Conservation (phyloP, 768 basidiomycete species). For the Collybia sordida region DNA sequence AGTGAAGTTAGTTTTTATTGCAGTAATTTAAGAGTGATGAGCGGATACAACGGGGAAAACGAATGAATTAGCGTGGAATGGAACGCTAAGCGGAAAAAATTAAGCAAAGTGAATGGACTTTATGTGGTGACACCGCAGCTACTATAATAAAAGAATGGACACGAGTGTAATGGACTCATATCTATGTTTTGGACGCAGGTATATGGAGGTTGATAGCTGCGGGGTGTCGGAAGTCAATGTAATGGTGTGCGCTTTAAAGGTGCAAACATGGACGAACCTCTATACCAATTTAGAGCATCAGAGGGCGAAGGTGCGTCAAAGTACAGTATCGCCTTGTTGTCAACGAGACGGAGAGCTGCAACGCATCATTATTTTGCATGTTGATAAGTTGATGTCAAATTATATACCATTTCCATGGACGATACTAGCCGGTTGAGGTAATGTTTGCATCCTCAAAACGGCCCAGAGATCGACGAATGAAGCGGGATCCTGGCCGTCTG, state of each 20-base stretch:
- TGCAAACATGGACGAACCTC: conserved; percentile 50
- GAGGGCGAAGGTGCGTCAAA: conserved; percentile 84
- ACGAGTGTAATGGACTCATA: background rate
- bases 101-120: background rate
- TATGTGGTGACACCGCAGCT: background rate
- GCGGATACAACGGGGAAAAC: conserved; percentile 1
- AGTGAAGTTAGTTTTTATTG: background rate
- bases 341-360: conserved; percentile 80
- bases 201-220: conserved; percentile 89
- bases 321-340: conserved; percentile 90
- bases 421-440: conserved; percentile 87
- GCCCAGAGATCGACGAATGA: conserved; percentile 92
- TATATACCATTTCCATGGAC: conserved; percentile 78
- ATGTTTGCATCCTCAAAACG: conserved; percentile 91
- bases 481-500: conserved; percentile 73
- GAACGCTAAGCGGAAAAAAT: background rate
- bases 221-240: background rate
- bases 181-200: conserved; percentile 75
- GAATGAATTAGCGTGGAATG: background rate
- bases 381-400: background rate
- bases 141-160: conserved; percentile 6
- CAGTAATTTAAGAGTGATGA: conserved; percentile 1
- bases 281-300: conserved; percentile 87
- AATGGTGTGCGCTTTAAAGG: background rate
- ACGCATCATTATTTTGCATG: background rate